Evolutionary conservation across 495 filamentous ascomycete species (phyloP).

Genomic region (Penicillium turbatum): DNA sequence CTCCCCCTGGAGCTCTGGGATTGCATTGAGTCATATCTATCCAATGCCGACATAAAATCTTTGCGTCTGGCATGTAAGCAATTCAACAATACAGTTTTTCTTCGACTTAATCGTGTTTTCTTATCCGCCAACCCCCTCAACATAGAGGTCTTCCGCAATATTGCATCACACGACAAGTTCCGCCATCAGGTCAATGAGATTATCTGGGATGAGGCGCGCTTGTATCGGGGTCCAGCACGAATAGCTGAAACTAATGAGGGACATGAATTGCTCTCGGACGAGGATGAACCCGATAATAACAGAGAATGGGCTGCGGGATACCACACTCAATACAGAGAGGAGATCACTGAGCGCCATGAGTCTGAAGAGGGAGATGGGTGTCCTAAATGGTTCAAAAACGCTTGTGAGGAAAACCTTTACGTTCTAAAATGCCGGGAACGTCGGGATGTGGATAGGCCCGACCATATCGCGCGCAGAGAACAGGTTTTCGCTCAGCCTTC

Average conservation of each 20-base stretch:
- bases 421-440: no score
- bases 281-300: background rate
- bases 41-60: constrained; percentile 12
- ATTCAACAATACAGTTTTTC: constrained; percentile 5
- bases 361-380: background rate
- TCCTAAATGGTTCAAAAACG: no score
- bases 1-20: no score
- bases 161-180: constrained; percentile 20
- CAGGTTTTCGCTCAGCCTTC: constrained; percentile 10
- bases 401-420: no score
- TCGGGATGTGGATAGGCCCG: constrained; percentile 2
- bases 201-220: background rate
- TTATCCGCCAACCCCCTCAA: constrained; percentile 18
- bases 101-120: constrained; percentile 18
- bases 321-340: no score
- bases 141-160: constrained; percentile 19
- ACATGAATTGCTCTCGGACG: background rate
- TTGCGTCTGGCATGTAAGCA: constrained; percentile 13
- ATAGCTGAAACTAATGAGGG: no score
- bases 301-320: no score
- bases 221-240: no score
- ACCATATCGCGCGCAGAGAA: constrained; percentile 4
- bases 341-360: no score
- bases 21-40: no score
- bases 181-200: constrained; percentile 3